phyloP scores from a whole-genome alignment of 2,329 filamentous ascomycete species.

The Teratosphaeria nubilosa region DNA sequence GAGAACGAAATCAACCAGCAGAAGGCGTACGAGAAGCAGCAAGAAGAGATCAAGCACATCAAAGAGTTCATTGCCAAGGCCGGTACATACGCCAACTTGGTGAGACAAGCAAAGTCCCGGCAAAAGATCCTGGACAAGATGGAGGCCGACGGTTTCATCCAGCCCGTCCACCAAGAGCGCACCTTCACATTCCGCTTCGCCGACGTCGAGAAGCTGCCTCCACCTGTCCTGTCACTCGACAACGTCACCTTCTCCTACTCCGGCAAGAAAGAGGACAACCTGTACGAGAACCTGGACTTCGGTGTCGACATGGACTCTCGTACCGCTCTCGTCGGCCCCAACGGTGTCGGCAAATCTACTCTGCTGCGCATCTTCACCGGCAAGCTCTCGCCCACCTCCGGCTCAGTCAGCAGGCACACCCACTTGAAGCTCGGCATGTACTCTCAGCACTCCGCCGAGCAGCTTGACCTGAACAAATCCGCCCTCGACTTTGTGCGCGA shows the following conservation, averaged over 20 bases:
- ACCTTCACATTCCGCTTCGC: constrained; percentile 98
- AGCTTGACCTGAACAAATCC: constrained; percentile 96
- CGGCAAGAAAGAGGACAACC: constrained; percentile 74
- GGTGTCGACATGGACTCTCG: constrained; percentile 99
- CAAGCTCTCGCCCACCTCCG: constrained; percentile 75
- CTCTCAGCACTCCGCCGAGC: constrained; percentile 96
- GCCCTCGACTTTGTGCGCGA: constrained; percentile 95
- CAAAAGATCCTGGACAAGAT: constrained; percentile 99
- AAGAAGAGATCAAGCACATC: constrained; percentile 98
- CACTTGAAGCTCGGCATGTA: constrained; percentile 98
- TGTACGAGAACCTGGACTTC: constrained; percentile 94
- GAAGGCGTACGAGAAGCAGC: constrained; percentile 98
- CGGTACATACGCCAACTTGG: constrained; percentile 99
- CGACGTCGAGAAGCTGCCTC: constrained; percentile 97
- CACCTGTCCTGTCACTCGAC: constrained; percentile 91
- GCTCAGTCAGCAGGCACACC: constrained; percentile 80
- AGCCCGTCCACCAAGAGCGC: constrained; percentile 72
- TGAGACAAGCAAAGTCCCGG: constrained; percentile 94
- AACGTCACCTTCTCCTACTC: constrained; percentile 98
- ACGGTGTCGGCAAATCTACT: constrained; percentile 98
- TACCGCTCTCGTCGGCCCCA: constrained; percentile 91
- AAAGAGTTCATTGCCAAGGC: constrained; percentile 99
- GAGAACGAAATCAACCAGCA: constrained; percentile 97
- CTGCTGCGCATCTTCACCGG: constrained; percentile 93
- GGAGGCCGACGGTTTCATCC: constrained; percentile 98